Base-by-base conservation (phyloP, 73 alveolate species). In the Tetrahymena borealis region DNA sequence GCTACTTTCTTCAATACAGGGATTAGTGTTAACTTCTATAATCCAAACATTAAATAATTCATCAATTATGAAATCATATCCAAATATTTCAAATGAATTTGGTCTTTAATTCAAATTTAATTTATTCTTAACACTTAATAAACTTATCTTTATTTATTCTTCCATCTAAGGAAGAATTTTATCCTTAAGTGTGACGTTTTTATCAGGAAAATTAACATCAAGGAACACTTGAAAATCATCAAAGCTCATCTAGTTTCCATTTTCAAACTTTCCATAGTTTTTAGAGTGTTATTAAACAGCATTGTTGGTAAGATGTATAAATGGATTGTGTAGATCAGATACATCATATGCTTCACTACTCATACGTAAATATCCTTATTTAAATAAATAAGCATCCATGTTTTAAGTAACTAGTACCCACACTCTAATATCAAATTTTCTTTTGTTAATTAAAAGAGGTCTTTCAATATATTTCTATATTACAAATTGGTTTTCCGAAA, bases 61-160 rank as follows among this genome's bases (percentile, higher is more conserved):
- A 93, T 98, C 99, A 78, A 98, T 91, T 94, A 98, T 97, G 91
- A 97, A 97, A 95, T 98, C 99, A 94, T 96, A 98, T 16, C 99
- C 99, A 91, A 97, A 97, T n/a, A 98, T 94, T 96, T 98, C 99
- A 94, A 98, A 96, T 79, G 99, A 97, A 92, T 90, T 93, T 79
- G 94, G 94, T 60, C 99, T 94, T 90, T 95, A 94, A 77, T 96
- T 91, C 60, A 94, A 93, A 94, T 97, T 98, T 11, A 98, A 92
- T 94, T 98, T 97, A 38, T 94, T 96, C 33, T 95, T 95, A 18
- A 96, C 98, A 11, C 99, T 95, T 78, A 39, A 33, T 90, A 93
- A 32, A 37, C 93, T 90, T 39, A 93, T 39, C 40, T 85, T 79
- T 15, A 92, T n/a, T 90, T 79, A 38, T 35, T 93, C 90, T 41